phyloP scores from a whole-genome alignment of 805 yeast species.

The Candida alai region DNA sequence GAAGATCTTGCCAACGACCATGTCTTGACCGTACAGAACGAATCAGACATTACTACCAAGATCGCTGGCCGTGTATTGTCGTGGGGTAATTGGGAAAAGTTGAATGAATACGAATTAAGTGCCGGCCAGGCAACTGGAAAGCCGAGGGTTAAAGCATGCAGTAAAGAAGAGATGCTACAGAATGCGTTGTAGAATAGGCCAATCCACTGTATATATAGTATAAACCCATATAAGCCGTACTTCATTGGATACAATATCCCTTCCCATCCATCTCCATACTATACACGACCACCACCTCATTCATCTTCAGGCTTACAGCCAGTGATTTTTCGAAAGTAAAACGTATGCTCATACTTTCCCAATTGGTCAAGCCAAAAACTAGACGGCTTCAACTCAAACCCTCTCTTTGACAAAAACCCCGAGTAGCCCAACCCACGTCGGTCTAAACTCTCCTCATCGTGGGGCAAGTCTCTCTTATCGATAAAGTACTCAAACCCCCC shows the following conservation, averaged over 20 bases:
- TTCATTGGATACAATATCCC: constrained; percentile 1
- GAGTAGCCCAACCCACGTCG: constrained; percentile 10
- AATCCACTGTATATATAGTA: constrained; percentile 15
- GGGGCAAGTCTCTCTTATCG: constrained; percentile 37
- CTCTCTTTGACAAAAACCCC: not conserved
- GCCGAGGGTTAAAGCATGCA: constrained; percentile 53
- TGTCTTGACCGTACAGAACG: constrained; percentile 20
- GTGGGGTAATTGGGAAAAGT: constrained; percentile 67
- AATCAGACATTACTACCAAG: constrained; percentile 9
- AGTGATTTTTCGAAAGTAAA: constrained; percentile 28
- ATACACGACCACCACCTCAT: not conserved
- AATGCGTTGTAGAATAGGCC: constrained; percentile 39
- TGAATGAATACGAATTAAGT: constrained; percentile 51
- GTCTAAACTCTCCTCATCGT: constrained; percentile 17
- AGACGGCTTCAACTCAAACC: constrained; percentile 9
- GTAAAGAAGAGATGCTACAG: constrained; percentile 47
- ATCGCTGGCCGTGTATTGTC: constrained; percentile 27
- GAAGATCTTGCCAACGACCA: constrained; percentile 46
- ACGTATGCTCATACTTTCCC: constrained; percentile 28
- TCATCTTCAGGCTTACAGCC: constrained; percentile 20
- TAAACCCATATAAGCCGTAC: not conserved
- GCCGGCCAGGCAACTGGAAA: constrained; percentile 50
- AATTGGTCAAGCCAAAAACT: constrained; percentile 19
- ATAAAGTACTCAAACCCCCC: constrained; percentile 52
- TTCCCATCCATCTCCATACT: not conserved